Percentiles rank a stretch among this genome's conserved stretches.
Evolutionary conservation across 345 rosid species (phyloP).

Genomic region (Abelmoschus esculentus): DNA sequence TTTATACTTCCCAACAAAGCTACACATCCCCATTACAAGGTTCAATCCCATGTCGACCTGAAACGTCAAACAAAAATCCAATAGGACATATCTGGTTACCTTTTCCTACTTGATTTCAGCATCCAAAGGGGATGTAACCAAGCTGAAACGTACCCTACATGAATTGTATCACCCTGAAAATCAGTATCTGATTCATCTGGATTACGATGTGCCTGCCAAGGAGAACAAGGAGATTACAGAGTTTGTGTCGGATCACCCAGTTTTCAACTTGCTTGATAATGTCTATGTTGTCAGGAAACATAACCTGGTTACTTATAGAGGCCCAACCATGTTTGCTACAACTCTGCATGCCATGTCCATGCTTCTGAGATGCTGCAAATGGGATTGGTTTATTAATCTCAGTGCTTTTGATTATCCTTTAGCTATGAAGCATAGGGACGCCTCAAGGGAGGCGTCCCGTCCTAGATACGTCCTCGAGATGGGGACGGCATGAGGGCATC

Average conservation of each 20-base stretch:
- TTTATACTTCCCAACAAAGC: slow-evolving; percentile 42
- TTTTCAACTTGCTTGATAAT: slow-evolving; percentile 50
- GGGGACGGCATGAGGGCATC: no score
- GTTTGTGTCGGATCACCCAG: slow-evolving; percentile 45
- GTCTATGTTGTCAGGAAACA: slow-evolving; percentile 74
- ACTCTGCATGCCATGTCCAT: slow-evolving; percentile 84
- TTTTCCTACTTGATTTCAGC: slow-evolving; percentile 86
- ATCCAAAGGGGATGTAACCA: slow-evolving; percentile 57
- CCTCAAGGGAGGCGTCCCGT: no score
- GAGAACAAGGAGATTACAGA: slow-evolving; percentile 55
- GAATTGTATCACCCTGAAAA: slow-evolving; percentile 79
- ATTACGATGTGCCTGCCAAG: slow-evolving; percentile 40
- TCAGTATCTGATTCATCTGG: slow-evolving; percentile 69
- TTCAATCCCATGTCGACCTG: slow-evolving; percentile 36
- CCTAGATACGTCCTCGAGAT: no score
- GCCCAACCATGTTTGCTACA: slow-evolving; percentile 83
- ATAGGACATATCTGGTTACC: slow-evolving; percentile 38
- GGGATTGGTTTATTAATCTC: slow-evolving; percentile 99
- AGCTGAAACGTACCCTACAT: slow-evolving; percentile 45
- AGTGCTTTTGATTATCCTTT: slow-evolving; percentile 97
- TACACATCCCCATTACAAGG: slow-evolving; percentile 29
- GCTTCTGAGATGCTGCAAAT: slow-evolving; percentile 58
- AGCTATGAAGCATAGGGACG: no score
- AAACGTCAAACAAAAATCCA: slow-evolving; percentile 24
- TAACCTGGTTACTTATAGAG: slow-evolving; percentile 81